These are phyloP conservation scores for Fragaria nilgerrensis DNA, from an alignment of 306 rosid genomes.

Conservation along the genomic window DNA sequence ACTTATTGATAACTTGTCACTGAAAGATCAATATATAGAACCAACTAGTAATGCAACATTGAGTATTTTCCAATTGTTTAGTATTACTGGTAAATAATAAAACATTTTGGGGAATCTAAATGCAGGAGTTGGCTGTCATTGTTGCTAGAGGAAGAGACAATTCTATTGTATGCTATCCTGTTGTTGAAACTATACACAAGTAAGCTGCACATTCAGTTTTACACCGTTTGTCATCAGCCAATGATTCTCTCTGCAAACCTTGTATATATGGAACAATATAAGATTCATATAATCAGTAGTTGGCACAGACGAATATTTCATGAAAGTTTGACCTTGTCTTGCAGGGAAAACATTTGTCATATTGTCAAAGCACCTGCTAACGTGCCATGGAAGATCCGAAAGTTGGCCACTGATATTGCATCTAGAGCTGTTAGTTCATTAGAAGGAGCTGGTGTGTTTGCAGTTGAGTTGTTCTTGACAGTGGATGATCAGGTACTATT, in stretches of 20 bases:
- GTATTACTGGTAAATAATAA: conserved; percentile 4
- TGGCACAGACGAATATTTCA: conserved; percentile 22
- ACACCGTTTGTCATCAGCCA: not conserved
- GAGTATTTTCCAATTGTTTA: not conserved
- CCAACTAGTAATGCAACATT: not conserved
- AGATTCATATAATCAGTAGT: not conserved
- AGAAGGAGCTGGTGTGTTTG: conserved; percentile 96
- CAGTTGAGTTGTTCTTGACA: conserved; percentile 87
- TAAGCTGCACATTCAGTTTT: conserved; percentile 36
- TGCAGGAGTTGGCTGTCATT: conserved; percentile 85
- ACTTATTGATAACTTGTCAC: not conserved
- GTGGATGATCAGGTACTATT: conserved; percentile 65
- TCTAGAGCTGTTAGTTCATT: conserved; percentile 74
- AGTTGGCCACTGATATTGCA: conserved; percentile 74
- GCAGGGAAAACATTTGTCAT: conserved; percentile 86
- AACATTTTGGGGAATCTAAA: conserved; percentile 19
- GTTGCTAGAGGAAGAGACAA: conserved; percentile 85
- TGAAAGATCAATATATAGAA: not conserved
- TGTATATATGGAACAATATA: not conserved
- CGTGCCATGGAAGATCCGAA: conserved; percentile 60
- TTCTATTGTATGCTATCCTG: conserved; percentile 73
- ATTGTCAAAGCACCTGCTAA: conserved; percentile 84
- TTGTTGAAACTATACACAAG: conserved; percentile 95
- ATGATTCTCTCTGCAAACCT: not conserved
- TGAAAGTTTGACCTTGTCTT: conserved; percentile 25